Base-by-base conservation (phyloP, 208 protist genomes). In the Endotrypanum monterogeii region DNA sequence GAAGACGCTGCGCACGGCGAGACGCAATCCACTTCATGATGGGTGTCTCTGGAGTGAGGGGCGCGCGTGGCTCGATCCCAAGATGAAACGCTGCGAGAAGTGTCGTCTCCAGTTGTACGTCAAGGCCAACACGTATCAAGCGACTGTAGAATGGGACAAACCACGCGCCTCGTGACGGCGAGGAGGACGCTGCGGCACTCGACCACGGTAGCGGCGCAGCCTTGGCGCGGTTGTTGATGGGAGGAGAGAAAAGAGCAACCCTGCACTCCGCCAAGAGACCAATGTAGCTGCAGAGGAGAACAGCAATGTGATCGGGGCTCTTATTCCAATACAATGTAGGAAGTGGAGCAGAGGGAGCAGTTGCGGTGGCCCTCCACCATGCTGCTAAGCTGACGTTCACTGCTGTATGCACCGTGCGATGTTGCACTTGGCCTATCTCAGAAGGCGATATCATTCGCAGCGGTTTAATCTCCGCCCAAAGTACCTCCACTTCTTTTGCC, bases 111-210 rank as follows among this genome's bases (percentile, higher is more conserved):
- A 81, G 39, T 46, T 76, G 76, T 67, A 81, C 20, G 5, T 46
- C 28, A 51, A 80, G 68, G 32, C 69, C 76, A 7, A 72, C 57
- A 28, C 76, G 76, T 12, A 76, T 32, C 18, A 81, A 37, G 23
- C 76, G 70, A n/a, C 69, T 63, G 57, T 61, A 28, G 20, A 73
- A 80, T 3, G 76, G 70, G 20, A 80, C 48, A 55, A 75, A 68
- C 54, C 63, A 80, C 46, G 69, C 28, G 23, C 54, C 20, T 54
- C 55, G 23, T 3, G 60, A 23, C 60, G 60, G 25, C 7, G 12
- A 1, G 32, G 51, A 11, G 20, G 51, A 16, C 50, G 30, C 67
- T 5, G 41, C 63, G 39, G 67, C 20, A 9, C 16, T 58, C 48
- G 55, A 0, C 23, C 28, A 23, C 41, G 35, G 30, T 7, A 48